phyloP scores from a whole-genome alignment of 805 yeast species.

The Ogataea nakhonphanomensis region DNA sequence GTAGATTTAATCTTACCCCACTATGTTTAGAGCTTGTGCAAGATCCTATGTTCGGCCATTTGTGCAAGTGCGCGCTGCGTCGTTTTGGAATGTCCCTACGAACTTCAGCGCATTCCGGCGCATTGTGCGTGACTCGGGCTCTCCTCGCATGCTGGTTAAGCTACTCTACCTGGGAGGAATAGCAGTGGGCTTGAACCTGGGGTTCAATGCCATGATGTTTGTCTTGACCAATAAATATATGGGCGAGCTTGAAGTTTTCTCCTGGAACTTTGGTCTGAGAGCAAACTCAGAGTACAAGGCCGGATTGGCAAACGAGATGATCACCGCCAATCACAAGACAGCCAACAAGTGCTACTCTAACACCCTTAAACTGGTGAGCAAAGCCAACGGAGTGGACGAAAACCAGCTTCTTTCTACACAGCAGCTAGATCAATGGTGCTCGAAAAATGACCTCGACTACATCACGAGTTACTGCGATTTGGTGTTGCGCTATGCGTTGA shows the following conservation, averaged over 20 bases:
- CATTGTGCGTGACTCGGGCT: conserved; percentile 34
- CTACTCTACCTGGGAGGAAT: conserved; percentile 41
- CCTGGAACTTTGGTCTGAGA: conserved; percentile 29
- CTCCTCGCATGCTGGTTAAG: conserved; percentile 42
- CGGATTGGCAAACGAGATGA: conserved; percentile 39
- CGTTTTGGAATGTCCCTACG: conserved; percentile 33
- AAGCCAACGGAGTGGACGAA: conserved; percentile 22
- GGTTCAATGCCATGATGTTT: conserved; percentile 34
- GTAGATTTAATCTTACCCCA: conserved; percentile 1
- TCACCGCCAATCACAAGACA: conserved; percentile 28
- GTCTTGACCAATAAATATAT: conserved; percentile 31
- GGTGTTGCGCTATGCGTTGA: conserved; percentile 37
- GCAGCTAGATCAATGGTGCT: conserved; percentile 26
- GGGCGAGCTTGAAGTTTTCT: conserved; percentile 25
- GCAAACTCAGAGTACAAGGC: conserved; percentile 31
- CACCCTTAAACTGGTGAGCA: conserved; percentile 32
- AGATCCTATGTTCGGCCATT: background rate
- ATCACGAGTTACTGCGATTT: conserved; percentile 36
- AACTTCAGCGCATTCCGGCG: conserved; percentile 25
- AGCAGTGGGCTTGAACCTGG: conserved; percentile 38
- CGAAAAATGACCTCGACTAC: conserved; percentile 33
- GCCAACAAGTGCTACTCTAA: conserved; percentile 36
- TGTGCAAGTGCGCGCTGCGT: conserved; percentile 20
- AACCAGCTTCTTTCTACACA: conserved; percentile 16
- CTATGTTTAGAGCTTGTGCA: conserved; percentile 4